A percentile compares a stretch with the other conserved stretches of the same genome.
Evolutionary conservation across 164 flowering plant genomes (phyloP).

Genomic region (Euptelea pleiosperma): DNA sequence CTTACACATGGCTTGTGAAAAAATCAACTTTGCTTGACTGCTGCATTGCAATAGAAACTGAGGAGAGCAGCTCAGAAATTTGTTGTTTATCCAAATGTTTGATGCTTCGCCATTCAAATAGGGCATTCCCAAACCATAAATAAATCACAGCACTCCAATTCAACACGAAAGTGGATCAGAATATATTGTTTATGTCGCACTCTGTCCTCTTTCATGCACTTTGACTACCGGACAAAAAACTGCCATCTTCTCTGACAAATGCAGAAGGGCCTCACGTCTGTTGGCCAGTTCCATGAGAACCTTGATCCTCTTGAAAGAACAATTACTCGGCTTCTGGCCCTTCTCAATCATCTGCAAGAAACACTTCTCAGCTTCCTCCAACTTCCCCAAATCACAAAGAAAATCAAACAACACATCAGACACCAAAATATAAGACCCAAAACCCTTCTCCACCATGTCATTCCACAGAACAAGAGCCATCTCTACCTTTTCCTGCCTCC

Average conservation of each 20-base stretch:
- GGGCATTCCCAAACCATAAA: background rate
- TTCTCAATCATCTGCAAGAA: slow-evolving; percentile 85
- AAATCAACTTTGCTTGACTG: background rate
- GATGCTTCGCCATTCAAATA: background rate
- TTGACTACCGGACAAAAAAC: slow-evolving; percentile 34
- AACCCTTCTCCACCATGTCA: slow-evolving; percentile 87
- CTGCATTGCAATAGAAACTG: background rate
- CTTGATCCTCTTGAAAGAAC: slow-evolving; percentile 74
- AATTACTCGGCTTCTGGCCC: slow-evolving; percentile 81
- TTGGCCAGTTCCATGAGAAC: slow-evolving; percentile 90
- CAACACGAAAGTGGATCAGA: slow-evolving; percentile 1
- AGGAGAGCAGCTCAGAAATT: background rate
- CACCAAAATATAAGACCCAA: slow-evolving; percentile 76
- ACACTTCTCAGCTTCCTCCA: slow-evolving; percentile 81
- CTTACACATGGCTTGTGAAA: no score
- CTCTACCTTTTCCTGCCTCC: slow-evolving; percentile 73
- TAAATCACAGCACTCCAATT: background rate
- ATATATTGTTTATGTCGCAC: background rate
- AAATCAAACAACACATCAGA: slow-evolving; percentile 87
- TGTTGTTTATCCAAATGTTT: background rate
- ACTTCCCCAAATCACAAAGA: slow-evolving; percentile 83
- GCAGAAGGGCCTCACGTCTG: slow-evolving; percentile 45
- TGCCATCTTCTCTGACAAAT: slow-evolving; percentile 60
- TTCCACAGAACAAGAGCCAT: slow-evolving; percentile 77
- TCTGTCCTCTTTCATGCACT: slow-evolving; percentile 10